Base-by-base conservation (phyloP, 768 basidiomycete genomes). In the Leccinellum albellum region DNA sequence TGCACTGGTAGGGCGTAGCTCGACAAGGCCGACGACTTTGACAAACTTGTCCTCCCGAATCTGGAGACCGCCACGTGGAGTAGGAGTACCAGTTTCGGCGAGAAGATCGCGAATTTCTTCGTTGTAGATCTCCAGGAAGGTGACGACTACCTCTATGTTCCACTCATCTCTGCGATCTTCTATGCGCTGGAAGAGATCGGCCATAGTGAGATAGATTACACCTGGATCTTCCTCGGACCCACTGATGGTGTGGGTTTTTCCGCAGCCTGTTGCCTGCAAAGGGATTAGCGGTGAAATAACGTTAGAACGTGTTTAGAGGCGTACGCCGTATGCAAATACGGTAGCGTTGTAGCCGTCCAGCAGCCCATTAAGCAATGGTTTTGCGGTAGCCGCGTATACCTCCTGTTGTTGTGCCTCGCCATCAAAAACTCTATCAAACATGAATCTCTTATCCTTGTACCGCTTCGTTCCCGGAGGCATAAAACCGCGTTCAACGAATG, bases 161-260 rank as follows among this genome's bases (percentile, higher is more conserved):
- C 86, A 86, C 33, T 97, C 90, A 55, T 91, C 91, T 63, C 78
- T 84, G 53, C 89, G 83, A 65, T 95, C 92, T 50, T 93, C 87
- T 62, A 99, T 97, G 50, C 88, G 84, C 65, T 89, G 87, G 72
- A 98, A 99, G 61, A 99, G 85, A 73, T 98, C 96, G 45, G 91
- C 86, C 95, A 98, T 98, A 20, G 94, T 94, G 57, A 93, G 81
- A 74, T 98, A 94, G 71, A 98, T 97, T 65, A 97, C 86, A 29
- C 97, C 97, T 17, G 92, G 93, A 70, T 96, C 89, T 21, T 72
- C 69, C 46, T 89, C 87, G 35, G 90, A 88, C 56, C 96, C 96
- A 65, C 94, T 97, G 72, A 99, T 98, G 20, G 97, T 99, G 73
- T 98, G 95, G 5, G 97, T 99, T 75, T 99, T 99, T 61, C 97